phyloP scores from a whole-genome alignment of 768 basidiomycete species.

The Auricularia sp. region DNA sequence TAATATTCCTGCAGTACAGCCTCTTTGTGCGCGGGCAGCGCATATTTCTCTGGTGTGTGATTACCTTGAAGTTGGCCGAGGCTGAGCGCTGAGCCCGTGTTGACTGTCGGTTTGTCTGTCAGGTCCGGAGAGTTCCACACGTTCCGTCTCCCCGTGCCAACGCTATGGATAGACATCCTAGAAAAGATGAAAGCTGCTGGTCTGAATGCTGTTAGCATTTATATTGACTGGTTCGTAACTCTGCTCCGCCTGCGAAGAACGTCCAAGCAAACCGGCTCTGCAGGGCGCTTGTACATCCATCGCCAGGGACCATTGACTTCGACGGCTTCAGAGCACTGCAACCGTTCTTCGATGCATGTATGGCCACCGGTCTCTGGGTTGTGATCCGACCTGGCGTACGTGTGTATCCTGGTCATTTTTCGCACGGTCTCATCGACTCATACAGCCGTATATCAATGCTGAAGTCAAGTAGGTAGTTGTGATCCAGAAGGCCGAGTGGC shows the following conservation, averaged over 20 bases:
- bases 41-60: constrained; percentile 55
- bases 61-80: background rate
- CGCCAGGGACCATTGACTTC: constrained; percentile 66
- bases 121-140: constrained; percentile 84
- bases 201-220: constrained; percentile 68
- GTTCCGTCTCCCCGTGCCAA: constrained; percentile 70
- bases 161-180: constrained; percentile 72
- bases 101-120: background rate
- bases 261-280: background rate
- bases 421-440: background rate
- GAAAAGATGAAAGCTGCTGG: constrained; percentile 77
- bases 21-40: constrained; percentile 60
- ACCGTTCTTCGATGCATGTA: constrained; percentile 66
- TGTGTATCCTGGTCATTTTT: background rate
- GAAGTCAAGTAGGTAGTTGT: background rate
- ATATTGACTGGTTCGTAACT: constrained; percentile 42
- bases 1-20: constrained; percentile 36
- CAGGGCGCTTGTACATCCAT: constrained; percentile 66
- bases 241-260: background rate
- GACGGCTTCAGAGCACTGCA: constrained; percentile 57
- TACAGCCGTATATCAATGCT: constrained; percentile 53
- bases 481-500: constrained; percentile 14
- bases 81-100: background rate
- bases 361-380: constrained; percentile 65
- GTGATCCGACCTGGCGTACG: constrained; percentile 59